Conservation (phyloP, 164 flowering plant species). For the Cinnamomum micranthum region DNA sequence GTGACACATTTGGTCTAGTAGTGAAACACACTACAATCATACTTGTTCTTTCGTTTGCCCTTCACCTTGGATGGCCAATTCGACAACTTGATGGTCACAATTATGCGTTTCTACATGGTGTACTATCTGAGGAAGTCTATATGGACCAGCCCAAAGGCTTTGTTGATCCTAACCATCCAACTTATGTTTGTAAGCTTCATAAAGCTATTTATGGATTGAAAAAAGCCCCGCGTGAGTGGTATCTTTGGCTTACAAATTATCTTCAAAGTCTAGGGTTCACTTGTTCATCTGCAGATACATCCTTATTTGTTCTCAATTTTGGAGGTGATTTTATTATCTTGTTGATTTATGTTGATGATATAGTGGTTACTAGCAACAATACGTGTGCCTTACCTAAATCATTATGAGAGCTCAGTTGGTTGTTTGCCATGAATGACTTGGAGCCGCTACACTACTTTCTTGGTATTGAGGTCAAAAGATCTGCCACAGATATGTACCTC, state of each 20-base stretch:
- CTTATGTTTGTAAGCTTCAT: neutral
- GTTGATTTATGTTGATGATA: neutral
- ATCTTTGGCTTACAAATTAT: neutral
- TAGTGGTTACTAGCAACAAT: neutral
- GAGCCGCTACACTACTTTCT: too few relatives aligned
- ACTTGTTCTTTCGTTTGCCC: too few relatives aligned
- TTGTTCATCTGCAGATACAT: neutral
- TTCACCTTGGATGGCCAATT: too few relatives aligned
- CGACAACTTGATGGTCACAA: too few relatives aligned
- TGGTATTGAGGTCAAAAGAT: too few relatives aligned
- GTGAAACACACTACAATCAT: too few relatives aligned
- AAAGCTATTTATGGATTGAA: neutral
- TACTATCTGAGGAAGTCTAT: neutral
- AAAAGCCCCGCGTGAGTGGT: neutral
- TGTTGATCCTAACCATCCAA: neutral
- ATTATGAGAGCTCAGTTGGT: too few relatives aligned
- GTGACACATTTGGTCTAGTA: too few relatives aligned
- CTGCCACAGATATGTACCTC: too few relatives aligned
- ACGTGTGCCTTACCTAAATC: too few relatives aligned
- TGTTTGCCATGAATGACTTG: too few relatives aligned
- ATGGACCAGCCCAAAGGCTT: neutral
- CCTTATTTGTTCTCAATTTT: neutral
- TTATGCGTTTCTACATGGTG: too few relatives aligned
- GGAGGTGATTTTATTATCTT: neutral
- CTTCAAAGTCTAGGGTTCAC: neutral